A percentile compares a stretch with the other conserved stretches of the same genome.
phyloP scores from a whole-genome alignment of 2,329 filamentous ascomycete genomes.

The Colletotrichum magnum region DNA sequence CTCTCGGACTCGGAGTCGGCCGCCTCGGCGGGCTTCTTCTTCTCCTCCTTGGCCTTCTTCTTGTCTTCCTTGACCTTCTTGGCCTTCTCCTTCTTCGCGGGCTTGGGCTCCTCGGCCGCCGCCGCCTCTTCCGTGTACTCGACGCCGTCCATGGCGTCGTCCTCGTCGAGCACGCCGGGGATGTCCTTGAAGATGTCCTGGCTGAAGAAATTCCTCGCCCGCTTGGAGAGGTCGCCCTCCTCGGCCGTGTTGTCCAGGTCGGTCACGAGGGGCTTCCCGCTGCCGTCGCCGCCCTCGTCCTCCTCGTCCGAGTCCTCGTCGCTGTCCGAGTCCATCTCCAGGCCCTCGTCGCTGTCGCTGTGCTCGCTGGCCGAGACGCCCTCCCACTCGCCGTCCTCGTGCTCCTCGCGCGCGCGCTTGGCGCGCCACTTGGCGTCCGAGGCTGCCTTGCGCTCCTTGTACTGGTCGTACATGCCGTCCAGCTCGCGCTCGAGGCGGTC shows the following conservation, averaged over 20 bases:
- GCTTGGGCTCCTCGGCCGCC: constrained; percentile 36
- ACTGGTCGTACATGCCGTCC: constrained; percentile 89
- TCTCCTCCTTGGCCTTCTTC: constrained; percentile 51
- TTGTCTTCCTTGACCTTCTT: constrained; percentile 49
- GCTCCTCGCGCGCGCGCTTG: constrained; percentile 87
- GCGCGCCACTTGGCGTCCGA: constrained; percentile 89
- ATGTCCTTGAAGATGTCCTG: constrained; percentile 95
- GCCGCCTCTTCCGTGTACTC: constrained; percentile 44
- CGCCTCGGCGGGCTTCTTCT: constrained; percentile 56
- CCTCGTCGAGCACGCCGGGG: constrained; percentile 73
- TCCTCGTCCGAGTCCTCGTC: constrained; percentile 52
- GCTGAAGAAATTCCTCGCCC: constrained; percentile 90
- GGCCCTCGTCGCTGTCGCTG: constrained; percentile 69
- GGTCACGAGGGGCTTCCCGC: constrained; percentile 50
- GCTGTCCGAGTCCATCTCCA: constrained; percentile 70
- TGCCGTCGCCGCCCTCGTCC: constrained; percentile 45
- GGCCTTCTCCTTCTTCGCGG: constrained; percentile 45
- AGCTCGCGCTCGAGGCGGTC: constrained; percentile 88
- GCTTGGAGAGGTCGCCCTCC: constrained; percentile 79
- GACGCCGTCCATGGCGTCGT: constrained; percentile 51
- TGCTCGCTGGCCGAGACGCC: constrained; percentile 82
- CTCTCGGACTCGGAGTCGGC: constrained; percentile 49
- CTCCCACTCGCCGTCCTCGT: constrained; percentile 91
- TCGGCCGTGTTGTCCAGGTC: constrained; percentile 60
- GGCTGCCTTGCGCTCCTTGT: constrained; percentile 83